Percentiles rank a stretch among this genome's conserved stretches.
phyloP scores from a whole-genome alignment of 2,329 filamentous ascomycete species.

The Pestalotiopsis sp. region DNA sequence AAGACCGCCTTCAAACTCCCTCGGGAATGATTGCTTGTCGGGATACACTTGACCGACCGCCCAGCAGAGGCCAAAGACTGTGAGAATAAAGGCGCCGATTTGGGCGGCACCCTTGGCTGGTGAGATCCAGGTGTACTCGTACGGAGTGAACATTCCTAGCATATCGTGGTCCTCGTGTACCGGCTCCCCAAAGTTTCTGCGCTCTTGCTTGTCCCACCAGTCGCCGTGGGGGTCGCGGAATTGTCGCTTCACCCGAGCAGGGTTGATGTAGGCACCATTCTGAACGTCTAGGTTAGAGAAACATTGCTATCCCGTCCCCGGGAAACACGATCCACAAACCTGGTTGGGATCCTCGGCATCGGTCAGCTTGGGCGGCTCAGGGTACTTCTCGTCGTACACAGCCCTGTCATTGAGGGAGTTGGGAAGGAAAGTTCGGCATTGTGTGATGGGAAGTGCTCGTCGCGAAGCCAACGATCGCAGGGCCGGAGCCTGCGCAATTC shows the following conservation, averaged over 20 bases:
- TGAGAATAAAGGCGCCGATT: constrained; percentile 67
- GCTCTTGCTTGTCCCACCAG: constrained; percentile 98
- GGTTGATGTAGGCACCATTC: constrained; percentile 86
- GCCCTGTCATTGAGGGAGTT: constrained; percentile 47
- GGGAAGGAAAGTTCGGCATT: constrained; percentile 62
- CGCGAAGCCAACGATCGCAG: constrained; percentile 49
- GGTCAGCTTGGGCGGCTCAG: constrained; percentile 47
- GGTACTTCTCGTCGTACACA: constrained; percentile 54
- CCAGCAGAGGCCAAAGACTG: constrained; percentile 67
- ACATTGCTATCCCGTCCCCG: neutral
- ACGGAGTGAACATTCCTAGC: constrained; percentile 84
- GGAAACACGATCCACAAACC: constrained; percentile 43
- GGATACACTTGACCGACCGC: constrained; percentile 72
- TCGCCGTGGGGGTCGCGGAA: constrained; percentile 90
- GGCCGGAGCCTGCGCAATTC: constrained; percentile 55
- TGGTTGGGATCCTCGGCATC: constrained; percentile 68
- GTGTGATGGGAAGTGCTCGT: constrained; percentile 51
- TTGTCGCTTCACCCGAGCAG: constrained; percentile 79
- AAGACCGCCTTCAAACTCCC: constrained; percentile 73
- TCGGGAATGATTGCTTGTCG: constrained; percentile 69
- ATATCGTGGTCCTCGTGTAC: constrained; percentile 96
- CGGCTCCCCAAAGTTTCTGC: constrained; percentile 94
- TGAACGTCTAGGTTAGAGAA: constrained; percentile 35
- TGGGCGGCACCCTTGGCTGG: constrained; percentile 71
- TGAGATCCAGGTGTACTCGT: constrained; percentile 84